phyloP scores from a whole-genome alignment of 352 stramenopile species.

The Phytophthora lateralis region DNA sequence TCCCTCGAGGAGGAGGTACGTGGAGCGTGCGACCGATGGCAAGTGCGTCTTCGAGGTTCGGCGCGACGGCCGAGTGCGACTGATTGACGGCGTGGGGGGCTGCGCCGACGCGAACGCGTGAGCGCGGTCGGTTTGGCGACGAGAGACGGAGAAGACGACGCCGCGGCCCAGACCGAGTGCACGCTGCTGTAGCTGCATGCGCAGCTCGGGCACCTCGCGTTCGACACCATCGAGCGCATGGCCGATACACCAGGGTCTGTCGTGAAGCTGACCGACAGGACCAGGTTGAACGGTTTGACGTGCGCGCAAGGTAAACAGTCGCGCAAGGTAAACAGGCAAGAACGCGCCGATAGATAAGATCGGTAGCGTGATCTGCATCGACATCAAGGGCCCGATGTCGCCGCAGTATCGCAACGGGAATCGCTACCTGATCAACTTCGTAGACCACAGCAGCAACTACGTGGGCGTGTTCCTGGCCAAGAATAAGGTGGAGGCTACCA shows the following conservation, averaged over 20 bases:
- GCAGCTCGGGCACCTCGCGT: slow-evolving; percentile 5
- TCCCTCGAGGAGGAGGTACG: background rate
- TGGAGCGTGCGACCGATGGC: background rate
- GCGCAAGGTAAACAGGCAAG: slow-evolving; percentile 4
- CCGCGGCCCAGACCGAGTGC: background rate
- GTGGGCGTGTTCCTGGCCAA: slow-evolving; percentile 14
- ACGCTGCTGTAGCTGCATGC: slow-evolving; percentile 5
- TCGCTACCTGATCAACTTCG: slow-evolving; percentile 21
- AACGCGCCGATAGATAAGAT: slow-evolving; percentile 15
- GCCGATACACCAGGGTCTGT: background rate
- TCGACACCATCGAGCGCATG: slow-evolving; percentile 8
- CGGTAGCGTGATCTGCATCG: slow-evolving; percentile 14
- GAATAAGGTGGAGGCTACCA: slow-evolving; percentile 8
- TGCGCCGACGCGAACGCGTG: background rate
- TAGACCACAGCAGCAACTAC: slow-evolving; percentile 19
- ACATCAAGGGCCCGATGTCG: slow-evolving; percentile 16
- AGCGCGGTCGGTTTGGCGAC: background rate
- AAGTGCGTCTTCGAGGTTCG: background rate
- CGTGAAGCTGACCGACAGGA: background rate
- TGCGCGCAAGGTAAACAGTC: slow-evolving; percentile 17
- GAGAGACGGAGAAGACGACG: too few relatives aligned
- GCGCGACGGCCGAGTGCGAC: background rate
- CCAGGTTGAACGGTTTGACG: background rate
- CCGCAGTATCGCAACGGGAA: background rate
- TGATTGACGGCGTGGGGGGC: background rate